These are phyloP conservation scores for Coleophoma eucalyptorum DNA, from an alignment of 2,329 filamentous ascomycete genomes.

Conservation along the genomic window DNA sequence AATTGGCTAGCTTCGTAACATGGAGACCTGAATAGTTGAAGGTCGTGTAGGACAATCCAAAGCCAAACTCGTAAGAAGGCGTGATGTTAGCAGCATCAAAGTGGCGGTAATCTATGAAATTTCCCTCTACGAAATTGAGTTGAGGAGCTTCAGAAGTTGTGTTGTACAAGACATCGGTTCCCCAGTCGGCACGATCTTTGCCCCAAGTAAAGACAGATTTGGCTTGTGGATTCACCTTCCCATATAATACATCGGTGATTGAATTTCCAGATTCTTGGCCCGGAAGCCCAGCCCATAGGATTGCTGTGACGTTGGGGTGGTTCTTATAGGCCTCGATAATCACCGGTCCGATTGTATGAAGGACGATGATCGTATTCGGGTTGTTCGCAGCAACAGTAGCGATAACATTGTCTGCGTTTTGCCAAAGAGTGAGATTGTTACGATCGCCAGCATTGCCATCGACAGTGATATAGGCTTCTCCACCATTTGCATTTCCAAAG, in stretches of 20 bases:
- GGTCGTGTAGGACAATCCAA: constrained; percentile 74
- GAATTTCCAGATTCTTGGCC: constrained; percentile 82
- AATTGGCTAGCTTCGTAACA: constrained; percentile 21
- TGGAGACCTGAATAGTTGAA: constrained; percentile 68
- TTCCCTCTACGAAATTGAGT: constrained; percentile 69
- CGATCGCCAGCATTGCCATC: constrained; percentile 84
- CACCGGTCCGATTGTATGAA: constrained; percentile 82
- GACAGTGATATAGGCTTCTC: constrained; percentile 80
- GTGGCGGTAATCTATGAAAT: constrained; percentile 77
- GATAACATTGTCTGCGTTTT: constrained; percentile 75
- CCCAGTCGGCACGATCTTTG: constrained; percentile 34
- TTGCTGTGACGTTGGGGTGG: constrained; percentile 76
- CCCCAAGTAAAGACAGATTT: constrained; percentile 82
- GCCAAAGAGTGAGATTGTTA: constrained; percentile 90
- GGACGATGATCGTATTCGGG: constrained; percentile 86
- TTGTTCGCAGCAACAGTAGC: constrained; percentile 72
- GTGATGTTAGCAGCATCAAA: constrained; percentile 62
- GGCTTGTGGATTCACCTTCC: constrained; percentile 70
- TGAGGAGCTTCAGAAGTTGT: constrained; percentile 52
- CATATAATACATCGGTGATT: constrained; percentile 77
- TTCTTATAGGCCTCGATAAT: constrained; percentile 71
- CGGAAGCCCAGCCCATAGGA: constrained; percentile 79
- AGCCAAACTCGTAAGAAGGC: constrained; percentile 78
- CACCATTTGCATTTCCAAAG: constrained; percentile 82
- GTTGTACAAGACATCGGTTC: constrained; percentile 36